A percentile compares a stretch with the other conserved stretches of the same genome.
Evolutionary conservation across 768 basidiomycete species (phyloP).

Genomic region (Tubosaeta sp.): DNA sequence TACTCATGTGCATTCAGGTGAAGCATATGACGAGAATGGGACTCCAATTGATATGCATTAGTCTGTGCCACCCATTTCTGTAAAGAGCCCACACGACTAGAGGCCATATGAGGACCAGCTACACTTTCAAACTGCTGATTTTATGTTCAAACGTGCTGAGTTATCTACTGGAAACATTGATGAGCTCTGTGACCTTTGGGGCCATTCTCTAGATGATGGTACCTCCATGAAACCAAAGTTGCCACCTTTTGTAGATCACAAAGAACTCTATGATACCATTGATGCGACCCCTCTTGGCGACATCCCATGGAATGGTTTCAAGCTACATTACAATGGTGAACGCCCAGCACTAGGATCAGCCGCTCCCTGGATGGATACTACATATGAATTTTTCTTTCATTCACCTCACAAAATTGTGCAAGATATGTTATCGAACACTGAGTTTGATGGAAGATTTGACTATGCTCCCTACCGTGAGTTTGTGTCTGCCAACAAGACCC

Average conservation of each 20-base stretch:
- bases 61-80: not conserved
- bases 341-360: not conserved
- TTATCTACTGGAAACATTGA: not conserved
- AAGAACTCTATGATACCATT: not conserved
- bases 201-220: too few species aligned
- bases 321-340: not conserved
- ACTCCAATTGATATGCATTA: not conserved
- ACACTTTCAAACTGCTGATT: not conserved
- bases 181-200: not conserved
- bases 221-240: too few species aligned
- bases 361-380: conserved; percentile 22
- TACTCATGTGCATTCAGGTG: too few species aligned
- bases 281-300: not conserved
- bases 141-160: not conserved
- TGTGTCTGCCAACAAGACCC: not conserved
- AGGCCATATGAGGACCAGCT: not conserved
- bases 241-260: not conserved
- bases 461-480: conserved; percentile 8
- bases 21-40: too few species aligned
- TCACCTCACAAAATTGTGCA: conserved; percentile 8
- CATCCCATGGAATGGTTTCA: not conserved
- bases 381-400: conserved; percentile 1
- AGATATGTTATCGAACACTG: conserved; percentile 12
- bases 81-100: not conserved
- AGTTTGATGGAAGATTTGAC: not conserved